A percentile compares a stretch with the other conserved stretches of the same genome.
Conservation (phyloP, 2,329 filamentous ascomycete species). For the Lasiodiplodia sp. region DNA sequence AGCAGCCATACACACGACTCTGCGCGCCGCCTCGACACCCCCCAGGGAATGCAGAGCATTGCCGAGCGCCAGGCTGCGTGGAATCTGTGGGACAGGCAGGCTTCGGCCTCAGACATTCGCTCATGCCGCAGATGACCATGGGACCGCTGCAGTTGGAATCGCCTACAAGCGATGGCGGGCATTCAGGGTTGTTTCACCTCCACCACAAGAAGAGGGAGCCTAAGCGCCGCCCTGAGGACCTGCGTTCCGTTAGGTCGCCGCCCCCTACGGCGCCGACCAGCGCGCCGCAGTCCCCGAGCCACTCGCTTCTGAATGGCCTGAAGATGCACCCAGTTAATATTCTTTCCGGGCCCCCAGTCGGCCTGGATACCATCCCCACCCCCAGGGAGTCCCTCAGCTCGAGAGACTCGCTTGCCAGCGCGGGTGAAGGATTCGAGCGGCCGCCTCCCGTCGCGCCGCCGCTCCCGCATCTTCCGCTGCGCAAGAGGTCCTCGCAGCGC, state of each 20-base stretch:
- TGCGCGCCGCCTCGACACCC: constrained; percentile 1
- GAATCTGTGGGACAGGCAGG: constrained; percentile 20
- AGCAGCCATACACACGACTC: background rate
- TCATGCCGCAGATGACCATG: constrained; percentile 28
- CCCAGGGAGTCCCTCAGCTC: constrained; percentile 24
- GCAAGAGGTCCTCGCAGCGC: constrained; percentile 44
- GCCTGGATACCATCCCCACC: background rate
- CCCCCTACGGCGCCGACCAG: constrained; percentile 22
- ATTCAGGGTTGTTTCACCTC: constrained; percentile 20
- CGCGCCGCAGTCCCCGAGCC: constrained; percentile 28
- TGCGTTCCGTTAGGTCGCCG: constrained; percentile 18
- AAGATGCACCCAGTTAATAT: constrained; percentile 28
- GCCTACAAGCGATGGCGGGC: constrained; percentile 10
- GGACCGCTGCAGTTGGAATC: constrained; percentile 24
- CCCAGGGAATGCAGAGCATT: constrained; percentile 28
- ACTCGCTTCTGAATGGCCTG: constrained; percentile 27
- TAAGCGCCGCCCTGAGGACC: constrained; percentile 24
- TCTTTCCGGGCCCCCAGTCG: constrained; percentile 21
- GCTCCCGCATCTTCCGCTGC: constrained; percentile 46
- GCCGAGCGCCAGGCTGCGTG: constrained; percentile 27
- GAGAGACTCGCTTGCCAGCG: constrained; percentile 23
- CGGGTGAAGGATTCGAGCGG: constrained; percentile 21
- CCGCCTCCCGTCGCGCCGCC: constrained; percentile 33
- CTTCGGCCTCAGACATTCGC: constrained; percentile 21
- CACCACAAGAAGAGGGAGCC: constrained; percentile 24